Percentiles rank a stretch among this genome's conserved stretches.
Evolutionary conservation across 306 rosid genomes (phyloP).

Genomic region (Sicyos baderoa): DNA sequence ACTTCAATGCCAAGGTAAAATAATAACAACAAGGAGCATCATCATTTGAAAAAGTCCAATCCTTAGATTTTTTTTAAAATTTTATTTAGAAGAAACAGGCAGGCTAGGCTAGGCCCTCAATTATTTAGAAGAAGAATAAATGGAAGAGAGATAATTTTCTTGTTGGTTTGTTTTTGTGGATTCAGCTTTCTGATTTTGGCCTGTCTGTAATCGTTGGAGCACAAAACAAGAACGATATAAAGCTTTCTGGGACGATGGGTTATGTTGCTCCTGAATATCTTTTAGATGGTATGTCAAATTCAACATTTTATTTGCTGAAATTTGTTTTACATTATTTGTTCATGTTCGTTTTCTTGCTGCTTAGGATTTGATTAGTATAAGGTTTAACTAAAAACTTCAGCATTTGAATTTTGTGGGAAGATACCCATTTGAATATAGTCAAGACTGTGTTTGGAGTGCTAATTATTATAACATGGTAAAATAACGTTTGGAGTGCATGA

Average conservation of each 20-base stretch:
- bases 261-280: slow-evolving; percentile 95
- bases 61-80: not conserved
- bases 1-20: slow-evolving; percentile 88
- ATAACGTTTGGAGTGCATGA: too few species aligned
- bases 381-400: not conserved
- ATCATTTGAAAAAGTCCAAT: slow-evolving; percentile 6
- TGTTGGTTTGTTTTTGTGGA: slow-evolving; percentile 15
- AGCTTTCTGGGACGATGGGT: slow-evolving; percentile 88
- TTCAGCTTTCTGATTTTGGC: slow-evolving; percentile 94
- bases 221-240: slow-evolving; percentile 65
- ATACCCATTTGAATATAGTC: not conserved
- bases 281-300: slow-evolving; percentile 69
- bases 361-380: not conserved
- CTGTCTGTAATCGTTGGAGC: slow-evolving; percentile 74
- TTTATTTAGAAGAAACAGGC: not conserved
- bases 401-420: not conserved
- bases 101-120: slow-evolving; percentile 11
- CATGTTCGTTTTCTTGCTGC: not conserved
- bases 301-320: slow-evolving; percentile 10
- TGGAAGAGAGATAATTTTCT: not conserved
- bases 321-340: not conserved
- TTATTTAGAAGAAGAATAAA: not conserved
- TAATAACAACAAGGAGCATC: not conserved
- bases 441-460: too few species aligned
- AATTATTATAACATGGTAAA: too few species aligned